Base-by-base conservation (phyloP, 495 filamentous ascomycete genomes). In the Corynascus novoguineensis region DNA sequence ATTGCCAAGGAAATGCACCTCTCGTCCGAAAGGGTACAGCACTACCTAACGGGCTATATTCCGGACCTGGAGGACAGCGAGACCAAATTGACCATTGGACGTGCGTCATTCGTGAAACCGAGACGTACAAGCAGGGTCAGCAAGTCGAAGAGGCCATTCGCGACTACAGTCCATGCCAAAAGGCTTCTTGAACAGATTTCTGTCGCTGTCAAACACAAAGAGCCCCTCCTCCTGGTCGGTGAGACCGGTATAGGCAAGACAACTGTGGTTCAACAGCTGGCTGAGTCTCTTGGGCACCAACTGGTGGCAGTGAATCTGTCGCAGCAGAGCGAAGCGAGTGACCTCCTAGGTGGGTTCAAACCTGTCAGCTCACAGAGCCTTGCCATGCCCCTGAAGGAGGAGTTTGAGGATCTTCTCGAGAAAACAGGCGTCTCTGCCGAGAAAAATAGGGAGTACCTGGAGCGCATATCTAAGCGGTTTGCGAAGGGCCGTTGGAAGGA, bases 211-310 rank as follows among this genome's bases (percentile, higher is more conserved):
- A 82, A 86, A 55, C 83, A 91, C 69, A 80, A 83, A 4, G 95
- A 99, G 65, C 93, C 95, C 2, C 81, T 95, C 9, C 73, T 99
- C 27, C 82, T 99, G 49, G 93, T 99, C 35, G 95, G 95, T 59
- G 95, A 99, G 73, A 99, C 95, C 3, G 95, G 95, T 72, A 96
- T 93, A 48, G 95, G 95, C 64, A 99, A 99, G 72, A 99, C 95
- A 2, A 92, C 92, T 1, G 85, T 92, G 12, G 84, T 99, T 42
- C 95, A 99, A 66, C 90, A 96, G 62, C 75, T 99, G 55, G 91
- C 95, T 4, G 83, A 87, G 29, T 75, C 86, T 15, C 79, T 95
- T 28, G 86, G 92, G 0, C 84, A 86, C 59, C 90, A 90, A 59
- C 80, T 99, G 3, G 86, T 87, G 0, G 88, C 91, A 1, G 86